Evolutionary conservation across 2,329 filamentous ascomycete genomes (phyloP), one percentile per base, ranked within the genome.

Genomic region (Fonsecaea pedrosoi): DNA sequence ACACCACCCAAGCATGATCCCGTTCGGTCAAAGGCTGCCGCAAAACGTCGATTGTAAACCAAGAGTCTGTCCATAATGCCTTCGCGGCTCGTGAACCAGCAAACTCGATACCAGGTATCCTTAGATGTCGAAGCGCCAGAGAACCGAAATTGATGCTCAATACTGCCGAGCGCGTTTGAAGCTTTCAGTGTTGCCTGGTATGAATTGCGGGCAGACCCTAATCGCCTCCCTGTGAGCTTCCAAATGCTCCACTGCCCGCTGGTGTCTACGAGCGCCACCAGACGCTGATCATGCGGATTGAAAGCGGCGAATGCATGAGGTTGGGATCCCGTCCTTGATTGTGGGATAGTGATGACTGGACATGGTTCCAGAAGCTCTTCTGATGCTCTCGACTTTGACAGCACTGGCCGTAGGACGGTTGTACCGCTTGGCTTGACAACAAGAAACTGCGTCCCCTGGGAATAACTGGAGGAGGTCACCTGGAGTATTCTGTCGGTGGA

Each of bases 211-310:
- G 53, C 70, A 71, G 57, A 74, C 69, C 62, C 68, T 32, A 74
- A 74, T 54, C 73, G 67, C 37, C 76, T 74, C 53, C 78, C 76
- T 34, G 76, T 74, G 25, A 83, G 70, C 66, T 79, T 78, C 82
- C 77, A 81, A 45, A 88, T 74, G 61, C 78, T 82, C 87, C 87
- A 89, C 45, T 77, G 77, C 1, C 85, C 85, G 35, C 75, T 71
- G 54, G 80, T 79, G 73, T 89, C 85, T 21, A 88, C 75, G 13
- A 88, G 77, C 1, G 80, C 86, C 65, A 89, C 74, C 71, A 87
- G 84, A n/a, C 80, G 80, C 64, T 83, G 80, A 73, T 85, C 85
- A 78, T 83, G 85, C 3, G 86, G 86, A 71, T 89, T 87, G 75
- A 89, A 89, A 6, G 81, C 74, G 10, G 89, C 79, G 75, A 88